Evolutionary conservation across 441 rosid species (phyloP), one percentile per base, ranked within the genome.

Genomic region (Aquilaria agallochum): DNA sequence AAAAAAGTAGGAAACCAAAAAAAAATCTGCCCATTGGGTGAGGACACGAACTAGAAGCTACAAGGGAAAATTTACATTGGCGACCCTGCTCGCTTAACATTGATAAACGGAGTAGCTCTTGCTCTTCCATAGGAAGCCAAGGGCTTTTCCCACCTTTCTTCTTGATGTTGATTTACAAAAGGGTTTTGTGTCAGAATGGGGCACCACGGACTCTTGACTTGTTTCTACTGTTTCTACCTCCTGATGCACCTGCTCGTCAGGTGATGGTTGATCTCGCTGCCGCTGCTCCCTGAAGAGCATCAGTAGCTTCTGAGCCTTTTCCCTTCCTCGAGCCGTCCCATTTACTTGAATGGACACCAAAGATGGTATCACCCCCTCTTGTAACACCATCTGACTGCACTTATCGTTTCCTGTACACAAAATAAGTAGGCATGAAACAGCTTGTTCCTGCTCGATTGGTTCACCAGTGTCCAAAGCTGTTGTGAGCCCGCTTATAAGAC

Each of bases 341-440:
- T 93, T 93, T 33, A 93, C 96, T 0, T 97, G 90, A 54, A 96
- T 79, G 1, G 99, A 96, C 60, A 96, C 99, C 62, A 96, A 64
- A 3, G 96, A 87, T 9, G 99, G 99, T 58, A 96, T 96, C 53
- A 90, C 98, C n/a, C 99, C 99, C 83, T 96, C 99, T 72, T 89
- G 98, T 55, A 96, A 73, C 36, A 90, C 97, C 83, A 93, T 73
- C 55, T 89, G 93, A 59, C 91, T 73, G 73, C 98, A 93, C 40
- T 80, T 78, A 55, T 93, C 96, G 48, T 80, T 84, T 56, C 93
- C 89, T 0, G 68, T 81, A 71, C 99, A 96, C 50, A 96, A 71
- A 27, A 81, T 73, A 53, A 89, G 57, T 56, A 96, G 95, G 62
- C 98, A 96, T 0, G 92, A 63, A 31, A 74, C 95, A 4, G 96